Conservation (phyloP, 78 protist genomes). For the Tieghemostelium lacteum region DNA sequence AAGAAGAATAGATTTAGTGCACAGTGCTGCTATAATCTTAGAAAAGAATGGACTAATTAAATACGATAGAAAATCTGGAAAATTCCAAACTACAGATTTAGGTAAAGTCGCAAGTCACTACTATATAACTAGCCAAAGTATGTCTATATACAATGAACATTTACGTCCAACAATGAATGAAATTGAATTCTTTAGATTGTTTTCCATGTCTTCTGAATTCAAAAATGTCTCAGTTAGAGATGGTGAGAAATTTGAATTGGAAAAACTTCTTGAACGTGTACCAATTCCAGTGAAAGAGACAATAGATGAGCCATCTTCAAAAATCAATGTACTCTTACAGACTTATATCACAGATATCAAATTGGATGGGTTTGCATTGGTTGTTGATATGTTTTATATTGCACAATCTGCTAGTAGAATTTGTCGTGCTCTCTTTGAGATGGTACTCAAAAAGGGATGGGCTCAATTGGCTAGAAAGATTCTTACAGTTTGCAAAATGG, state of each 20-base stretch:
- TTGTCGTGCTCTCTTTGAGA: constrained; percentile 96
- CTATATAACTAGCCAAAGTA: constrained; percentile 91
- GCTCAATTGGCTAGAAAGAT: constrained; percentile 91
- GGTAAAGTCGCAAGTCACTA: constrained; percentile 98
- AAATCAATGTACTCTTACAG: constrained; percentile 98
- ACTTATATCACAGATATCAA: constrained; percentile 95
- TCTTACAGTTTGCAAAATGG: constrained; percentile 93
- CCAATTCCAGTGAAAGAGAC: constrained; percentile 88
- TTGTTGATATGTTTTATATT: constrained; percentile 98
- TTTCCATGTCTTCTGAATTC: constrained; percentile 94
- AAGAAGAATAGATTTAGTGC: constrained; percentile 91
- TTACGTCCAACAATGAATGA: constrained; percentile 92
- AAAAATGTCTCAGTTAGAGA: constrained; percentile 92
- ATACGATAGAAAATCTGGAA: constrained; percentile 95
- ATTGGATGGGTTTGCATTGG: constrained; percentile 97
- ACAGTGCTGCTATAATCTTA: constrained; percentile 95
- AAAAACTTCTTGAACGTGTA: constrained; percentile 92
- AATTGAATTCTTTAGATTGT: constrained; percentile 95
- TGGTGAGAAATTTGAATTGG: constrained; percentile 98
- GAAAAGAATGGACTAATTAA: constrained; percentile 89
- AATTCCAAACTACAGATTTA: constrained; percentile 91
- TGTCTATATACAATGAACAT: constrained; percentile 90
- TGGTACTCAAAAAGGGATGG: constrained; percentile 95
- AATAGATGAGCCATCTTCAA: constrained; percentile 81
- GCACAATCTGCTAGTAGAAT: constrained; percentile 98